Evolutionary conservation across 495 filamentous ascomycete species (phyloP).

Genomic region (Apiosordaria backusii): DNA sequence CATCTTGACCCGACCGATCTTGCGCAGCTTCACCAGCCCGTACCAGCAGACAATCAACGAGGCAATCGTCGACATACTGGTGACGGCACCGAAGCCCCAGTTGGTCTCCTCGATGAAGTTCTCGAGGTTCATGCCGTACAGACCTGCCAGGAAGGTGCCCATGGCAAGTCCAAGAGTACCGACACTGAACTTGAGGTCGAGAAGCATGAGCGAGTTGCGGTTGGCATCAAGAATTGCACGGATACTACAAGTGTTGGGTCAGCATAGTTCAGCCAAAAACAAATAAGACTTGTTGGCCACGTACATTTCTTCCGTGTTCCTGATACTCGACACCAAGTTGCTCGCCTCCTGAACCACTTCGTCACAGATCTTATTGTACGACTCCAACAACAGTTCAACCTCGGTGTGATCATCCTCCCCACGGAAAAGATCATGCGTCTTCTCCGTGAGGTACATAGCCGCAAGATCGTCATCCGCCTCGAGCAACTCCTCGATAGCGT

Average conservation of each 20-base stretch:
- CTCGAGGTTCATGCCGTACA: conserved; percentile 98
- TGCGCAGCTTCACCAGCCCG: conserved; percentile 75
- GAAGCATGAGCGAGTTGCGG: conserved; percentile 96
- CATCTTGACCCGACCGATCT: conserved; percentile 90
- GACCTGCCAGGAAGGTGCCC: conserved; percentile 90
- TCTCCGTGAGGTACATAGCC: conserved; percentile 91
- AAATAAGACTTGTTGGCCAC: conserved; percentile 22
- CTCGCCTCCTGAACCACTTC: conserved; percentile 95
- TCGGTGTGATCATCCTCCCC: conserved; percentile 91
- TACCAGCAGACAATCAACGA: conserved; percentile 72
- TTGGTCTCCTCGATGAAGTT: conserved; percentile 98
- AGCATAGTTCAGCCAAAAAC: conserved; percentile 4
- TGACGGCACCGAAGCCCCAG: conserved; percentile 77
- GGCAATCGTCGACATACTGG: conserved; percentile 64
- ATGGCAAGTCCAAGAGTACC: conserved; percentile 87
- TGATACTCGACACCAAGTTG: conserved; percentile 90
- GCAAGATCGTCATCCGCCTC: conserved; percentile 96
- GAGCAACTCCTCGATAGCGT: conserved; percentile 93
- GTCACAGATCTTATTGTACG: conserved; percentile 95
- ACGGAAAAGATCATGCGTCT: conserved; percentile 66
- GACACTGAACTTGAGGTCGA: conserved; percentile 95
- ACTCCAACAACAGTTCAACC: conserved; percentile 93
- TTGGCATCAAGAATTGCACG: conserved; percentile 97
- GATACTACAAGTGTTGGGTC: conserved; percentile 54
- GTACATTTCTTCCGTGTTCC: conserved; percentile 98